Evolutionary conservation across 805 yeast species (phyloP).

Genomic region (Starmerella potacharoeniae): DNA sequence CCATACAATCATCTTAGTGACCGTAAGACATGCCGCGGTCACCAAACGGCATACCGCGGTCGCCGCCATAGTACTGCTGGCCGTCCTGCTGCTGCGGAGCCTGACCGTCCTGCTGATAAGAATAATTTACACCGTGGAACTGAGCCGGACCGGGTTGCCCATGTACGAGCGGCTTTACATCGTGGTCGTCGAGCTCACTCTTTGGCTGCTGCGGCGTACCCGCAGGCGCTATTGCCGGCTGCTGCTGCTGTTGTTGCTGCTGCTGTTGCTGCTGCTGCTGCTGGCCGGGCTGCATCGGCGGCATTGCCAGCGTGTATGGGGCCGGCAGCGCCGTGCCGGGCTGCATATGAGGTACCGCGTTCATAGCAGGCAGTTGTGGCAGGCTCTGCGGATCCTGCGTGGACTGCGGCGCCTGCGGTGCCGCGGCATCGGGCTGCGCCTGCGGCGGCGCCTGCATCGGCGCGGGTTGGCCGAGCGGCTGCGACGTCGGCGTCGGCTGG

Average conservation of each 20-base stretch:
- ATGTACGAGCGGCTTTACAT: neutral
- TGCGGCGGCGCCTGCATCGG: slow-evolving; percentile 19
- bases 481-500: neutral
- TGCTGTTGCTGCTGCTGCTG: neutral
- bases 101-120: neutral
- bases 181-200: slow-evolving; percentile 1
- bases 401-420: neutral
- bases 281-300: slow-evolving; percentile 5
- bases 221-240: neutral
- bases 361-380: slow-evolving; percentile 6
- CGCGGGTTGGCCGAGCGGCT: slow-evolving; percentile 7
- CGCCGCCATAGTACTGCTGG: slow-evolving; percentile 3
- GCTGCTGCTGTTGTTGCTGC: neutral
- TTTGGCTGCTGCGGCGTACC: slow-evolving; percentile 9
- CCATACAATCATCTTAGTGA: neutral
- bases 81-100: slow-evolving; percentile 5
- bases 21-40: neutral
- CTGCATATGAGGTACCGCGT: slow-evolving; percentile 1
- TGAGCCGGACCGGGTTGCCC: slow-evolving; percentile 5
- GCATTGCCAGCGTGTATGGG: neutral
- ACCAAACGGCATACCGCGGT: slow-evolving; percentile 4
- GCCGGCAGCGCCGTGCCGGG: neutral
- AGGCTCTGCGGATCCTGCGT: slow-evolving; percentile 1
- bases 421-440: neutral
- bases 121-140: slow-evolving; percentile 5